These are phyloP conservation scores for Cylindrotheca fusiformis DNA, from an alignment of 108 stramenopile species.

Conservation along the genomic window DNA sequence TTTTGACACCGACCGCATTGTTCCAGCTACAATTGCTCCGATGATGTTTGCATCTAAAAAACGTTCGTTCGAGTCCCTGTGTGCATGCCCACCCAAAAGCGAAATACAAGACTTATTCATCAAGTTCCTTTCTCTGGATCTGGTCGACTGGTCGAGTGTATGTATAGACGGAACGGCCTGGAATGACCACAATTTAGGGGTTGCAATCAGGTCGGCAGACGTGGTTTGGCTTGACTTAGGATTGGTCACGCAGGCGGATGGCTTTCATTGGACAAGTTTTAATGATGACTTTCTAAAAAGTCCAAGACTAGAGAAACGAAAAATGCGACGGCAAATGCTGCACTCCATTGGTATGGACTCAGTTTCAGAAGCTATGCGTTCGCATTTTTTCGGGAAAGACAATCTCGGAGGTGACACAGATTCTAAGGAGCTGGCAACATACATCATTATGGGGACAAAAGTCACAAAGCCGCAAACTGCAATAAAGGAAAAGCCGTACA, in stretches of 20 bases:
- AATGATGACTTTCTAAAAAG: neutral
- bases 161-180: neutral
- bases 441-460: conserved; percentile 5
- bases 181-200: neutral
- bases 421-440: neutral
- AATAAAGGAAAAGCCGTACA: conserved; percentile 2
- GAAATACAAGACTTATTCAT: neutral
- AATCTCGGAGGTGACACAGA: neutral
- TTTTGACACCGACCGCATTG: neutral
- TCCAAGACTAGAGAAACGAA: neutral
- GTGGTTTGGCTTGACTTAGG: neutral
- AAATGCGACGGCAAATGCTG: neutral
- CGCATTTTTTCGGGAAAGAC: conserved; percentile 27
- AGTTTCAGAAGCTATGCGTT: conserved; percentile 10
- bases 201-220: neutral
- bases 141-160: neutral
- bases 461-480: neutral
- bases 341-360: neutral
- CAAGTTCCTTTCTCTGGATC: neutral
- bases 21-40: neutral
- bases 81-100: neutral
- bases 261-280: neutral
- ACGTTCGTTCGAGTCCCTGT: neutral
- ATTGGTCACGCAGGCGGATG: neutral
- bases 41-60: neutral